A percentile compares a stretch with the other conserved stretches of the same genome.
These are phyloP conservation scores for Marasmius fiardii DNA, from an alignment of 1,284 basidiomycete genomes.

Conservation along the genomic window DNA sequence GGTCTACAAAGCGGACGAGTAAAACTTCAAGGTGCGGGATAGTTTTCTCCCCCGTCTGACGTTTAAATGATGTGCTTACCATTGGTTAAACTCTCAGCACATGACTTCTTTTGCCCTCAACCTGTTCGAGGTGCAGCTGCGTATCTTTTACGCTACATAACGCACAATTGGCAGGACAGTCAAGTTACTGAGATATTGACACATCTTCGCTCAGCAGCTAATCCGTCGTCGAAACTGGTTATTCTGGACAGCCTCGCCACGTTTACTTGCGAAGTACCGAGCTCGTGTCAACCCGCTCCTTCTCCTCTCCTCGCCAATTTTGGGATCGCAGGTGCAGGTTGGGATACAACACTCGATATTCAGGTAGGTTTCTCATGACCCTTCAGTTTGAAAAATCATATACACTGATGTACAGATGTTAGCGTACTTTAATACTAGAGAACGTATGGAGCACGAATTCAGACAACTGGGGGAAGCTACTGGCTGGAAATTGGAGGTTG, in stretches of 20 bases:
- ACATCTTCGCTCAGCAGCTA: conserved; percentile 24
- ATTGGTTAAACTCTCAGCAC: conserved; percentile 17
- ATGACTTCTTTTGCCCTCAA: conserved; percentile 32
- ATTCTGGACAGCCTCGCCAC: conserved; percentile 22
- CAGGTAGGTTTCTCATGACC: conserved; percentile 14
- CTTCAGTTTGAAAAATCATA: neutral
- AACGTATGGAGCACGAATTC: conserved; percentile 25
- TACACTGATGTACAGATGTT: conserved; percentile 22
- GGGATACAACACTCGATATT: conserved; percentile 17
- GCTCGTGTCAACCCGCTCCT: conserved; percentile 6
- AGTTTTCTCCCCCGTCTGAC: too few relatives aligned
- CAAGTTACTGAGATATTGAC: conserved; percentile 23
- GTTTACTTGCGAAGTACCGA: conserved; percentile 3
- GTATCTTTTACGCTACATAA: conserved; percentile 27
- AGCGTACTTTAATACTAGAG: conserved; percentile 24
- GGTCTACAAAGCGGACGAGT: conserved; percentile 21
- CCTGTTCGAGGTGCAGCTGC: conserved; percentile 24
- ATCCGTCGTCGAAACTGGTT: conserved; percentile 23
- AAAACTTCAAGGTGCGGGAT: conserved; percentile 20
- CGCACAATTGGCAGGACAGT: conserved; percentile 33
- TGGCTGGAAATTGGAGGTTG: conserved; percentile 25
- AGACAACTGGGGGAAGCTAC: conserved; percentile 20
- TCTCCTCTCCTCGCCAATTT: conserved; percentile 20
- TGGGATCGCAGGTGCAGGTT: conserved; percentile 18
- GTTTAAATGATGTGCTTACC: neutral